Evolutionary conservation across 371 early-diverging fungal species (phyloP), one percentile per base, ranked within the genome.

Genomic region (Mucor indicus): DNA sequence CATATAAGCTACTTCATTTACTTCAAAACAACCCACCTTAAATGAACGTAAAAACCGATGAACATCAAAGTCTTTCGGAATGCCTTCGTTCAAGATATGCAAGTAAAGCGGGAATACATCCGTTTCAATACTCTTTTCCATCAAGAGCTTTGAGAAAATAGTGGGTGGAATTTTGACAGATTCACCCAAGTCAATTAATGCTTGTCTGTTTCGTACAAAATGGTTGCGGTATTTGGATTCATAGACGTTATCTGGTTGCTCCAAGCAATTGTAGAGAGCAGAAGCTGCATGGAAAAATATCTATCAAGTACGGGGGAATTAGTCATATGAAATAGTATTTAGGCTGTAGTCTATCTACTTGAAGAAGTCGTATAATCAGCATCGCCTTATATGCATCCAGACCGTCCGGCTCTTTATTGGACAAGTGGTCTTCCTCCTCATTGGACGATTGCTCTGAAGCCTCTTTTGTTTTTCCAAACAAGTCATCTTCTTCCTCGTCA

Each of bases 51-150:
- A 48, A 19, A 76, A 76, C 8, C 48, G 42, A 11, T 51, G 53
- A 3, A 57, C 54, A 35, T 60, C 51, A 38, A 57, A 50, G 7
- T 65, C 53, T 12, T 61, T 53, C 6, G 54, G 50, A 8, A 57
- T 27, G 0, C 60, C 43, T 16, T 65, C 54, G 21, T 75, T 62
- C 12, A 75, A 37, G 8, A 71, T 56, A 1, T 57, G 44, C 3
- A 82, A 51, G 30, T 72, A 79, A 0, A 80, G 55, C 0, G 70
- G 67, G 24, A 82, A 69, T 0, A 73, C 70, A 23, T 82, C 83
- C 19, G 68, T 60, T 53, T 82, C 83, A 23, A 82, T 76, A 22
- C 79, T 75, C 43, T 82, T 82, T 55, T 72, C 69, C 55, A 79
- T 75, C 25, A 82, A 44, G 0, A 79, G 41, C 5, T 60, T 48